Evolutionary conservation across 768 basidiomycete genomes (phyloP), one percentile per base, ranked within the genome.

Genomic region (Pholiota microspora): DNA sequence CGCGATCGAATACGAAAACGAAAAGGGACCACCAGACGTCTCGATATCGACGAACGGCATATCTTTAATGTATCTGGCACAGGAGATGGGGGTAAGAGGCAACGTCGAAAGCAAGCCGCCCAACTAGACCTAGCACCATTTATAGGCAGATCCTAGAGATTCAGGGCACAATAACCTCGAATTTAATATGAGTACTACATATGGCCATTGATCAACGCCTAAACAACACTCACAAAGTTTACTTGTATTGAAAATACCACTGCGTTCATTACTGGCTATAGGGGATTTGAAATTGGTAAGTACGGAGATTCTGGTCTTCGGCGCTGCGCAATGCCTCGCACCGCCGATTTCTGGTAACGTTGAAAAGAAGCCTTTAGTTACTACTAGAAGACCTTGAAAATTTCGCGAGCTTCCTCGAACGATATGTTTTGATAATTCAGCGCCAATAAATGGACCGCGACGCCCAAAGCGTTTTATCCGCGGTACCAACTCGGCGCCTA

Each of bases 1-100:
- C n/a, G 73, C 63, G 32, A 77, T 75, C 21, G 61, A 62, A 52
- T 76, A 77, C 54, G 63, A 59, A 42, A 70, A 64, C 27, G 65
- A 66, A 57, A 64, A 61, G 8, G 63, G 51, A 2, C 72, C 71
- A 34, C 59, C 59, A n/a, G 66, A 58, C 50, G 66, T 69, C 34
- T 63, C 58, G 13, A 73, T 57, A 21, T 64, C 61, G 47, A 75
- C 57, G 38, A 49, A 56, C 9, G 71, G 71, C 73, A 75, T 75
- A 42, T 32, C 45, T 28, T 5, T 27, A 36, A 46, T 42, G 16
- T 25, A 4, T 5, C 40, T 42, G 40, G 40, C 18, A 51, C 18
- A 51, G 38, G 28, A 45, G 29, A 29, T 6, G 29, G 32, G 46
- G 46, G n/a, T 12, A 15, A 29, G 46, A 16, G 32, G 31, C 29